Base-by-base conservation (phyloP, 768 basidiomycete genomes). In the Psilocybe cubensis region DNA sequence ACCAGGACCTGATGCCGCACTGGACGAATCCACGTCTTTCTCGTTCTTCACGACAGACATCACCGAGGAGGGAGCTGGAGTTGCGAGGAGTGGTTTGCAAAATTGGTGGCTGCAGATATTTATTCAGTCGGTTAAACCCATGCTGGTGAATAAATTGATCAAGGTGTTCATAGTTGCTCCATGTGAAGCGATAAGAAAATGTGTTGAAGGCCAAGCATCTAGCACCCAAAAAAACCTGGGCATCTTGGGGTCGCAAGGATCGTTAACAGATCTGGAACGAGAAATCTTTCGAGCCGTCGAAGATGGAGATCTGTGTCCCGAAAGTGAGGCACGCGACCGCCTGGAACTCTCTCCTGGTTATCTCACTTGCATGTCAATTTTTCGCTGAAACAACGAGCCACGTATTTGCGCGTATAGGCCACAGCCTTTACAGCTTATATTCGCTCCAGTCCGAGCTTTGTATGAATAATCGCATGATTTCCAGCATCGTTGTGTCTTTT, bases 11-110 rank as follows among this genome's bases (percentile, higher is more conserved):
- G 69, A 72, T 58, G 52, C 58, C 42, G 66, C 59, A 60, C 74
- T 76, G n/a, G 69, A 60, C 55, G 68, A 57, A 2, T 76, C 76
- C 53, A 63, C 63, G 49, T 65, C 65, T 61, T 74, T 73, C 59
- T 73, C 70, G 60, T 68, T 66, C 59, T 76, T 71, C 49, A 61
- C 44, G 56, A 61, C 74, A 71, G 71, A 71, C 54, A 54, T 44
- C 52, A 55, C 50, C 54, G 49, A 41, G 52, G 44, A 54, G 24
- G 54, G 47, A 53, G 46, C 52, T 35, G 58, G 23, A 38, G 18
- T 42, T 49, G 40, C 20, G 41, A 44, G 60, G 38, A 20, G 45
- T 46, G 12, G 18, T 46, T 12, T 43, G 12, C 48, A 28, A 44
- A 41, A 46, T 24, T 33, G n/a, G 24, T 11, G 10, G 24, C 18